These are phyloP conservation scores for Apiospora hydei DNA, from an alignment of 2,329 filamentous ascomycete species.

Conservation along the genomic window DNA sequence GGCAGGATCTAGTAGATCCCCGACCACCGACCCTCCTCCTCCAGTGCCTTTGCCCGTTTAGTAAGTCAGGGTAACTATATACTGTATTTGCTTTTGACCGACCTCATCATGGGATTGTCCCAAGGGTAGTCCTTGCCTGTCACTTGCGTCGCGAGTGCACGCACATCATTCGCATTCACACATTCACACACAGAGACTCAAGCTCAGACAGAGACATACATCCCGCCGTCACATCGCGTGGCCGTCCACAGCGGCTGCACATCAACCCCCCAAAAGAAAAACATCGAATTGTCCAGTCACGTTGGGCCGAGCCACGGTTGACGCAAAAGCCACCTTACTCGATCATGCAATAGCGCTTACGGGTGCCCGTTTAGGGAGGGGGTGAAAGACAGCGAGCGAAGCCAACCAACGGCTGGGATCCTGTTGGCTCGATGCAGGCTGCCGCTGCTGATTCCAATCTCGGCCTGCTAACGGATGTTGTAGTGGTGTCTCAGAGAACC, in stretches of 20 bases:
- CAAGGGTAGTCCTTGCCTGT: not conserved
- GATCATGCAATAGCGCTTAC: constrained; percentile 20
- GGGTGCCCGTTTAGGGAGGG: not conserved
- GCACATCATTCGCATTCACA: not conserved
- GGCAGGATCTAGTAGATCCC: constrained; percentile 18
- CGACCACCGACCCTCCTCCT: constrained; percentile 5
- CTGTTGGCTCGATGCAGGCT: constrained; percentile 3
- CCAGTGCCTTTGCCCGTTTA: not conserved
- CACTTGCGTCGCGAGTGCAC: not conserved
- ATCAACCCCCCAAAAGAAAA: not conserved
- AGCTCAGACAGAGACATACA: not conserved
- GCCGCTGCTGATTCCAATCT: not conserved
- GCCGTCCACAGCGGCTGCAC: constrained; percentile 2
- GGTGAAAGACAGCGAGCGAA: not conserved
- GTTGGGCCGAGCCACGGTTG: not conserved
- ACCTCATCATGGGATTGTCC: not conserved
- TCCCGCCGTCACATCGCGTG: constrained; percentile 11
- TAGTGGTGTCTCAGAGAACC: not conserved
- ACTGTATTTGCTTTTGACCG: not conserved
- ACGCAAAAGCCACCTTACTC: not conserved
- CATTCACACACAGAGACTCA: not conserved
- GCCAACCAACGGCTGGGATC: not conserved
- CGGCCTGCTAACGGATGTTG: not conserved
- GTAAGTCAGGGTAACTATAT: not conserved
- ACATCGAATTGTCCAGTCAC: not conserved